Base-by-base conservation (phyloP, 441 rosid species). In the Erodium texanum region DNA sequence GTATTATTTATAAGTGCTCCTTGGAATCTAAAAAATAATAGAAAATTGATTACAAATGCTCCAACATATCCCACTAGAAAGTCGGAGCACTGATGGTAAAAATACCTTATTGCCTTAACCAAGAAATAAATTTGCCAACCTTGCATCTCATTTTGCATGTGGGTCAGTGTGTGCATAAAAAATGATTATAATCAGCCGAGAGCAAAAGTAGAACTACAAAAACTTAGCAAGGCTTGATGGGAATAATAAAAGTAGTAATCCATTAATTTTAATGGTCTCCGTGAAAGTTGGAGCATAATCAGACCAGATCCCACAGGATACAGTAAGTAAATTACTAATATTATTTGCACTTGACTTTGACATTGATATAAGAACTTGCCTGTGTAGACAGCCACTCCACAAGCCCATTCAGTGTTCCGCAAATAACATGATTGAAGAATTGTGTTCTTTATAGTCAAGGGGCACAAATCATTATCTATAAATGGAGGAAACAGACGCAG, bases 361-460 rank as follows among this genome's bases (percentile, higher is more conserved):
- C 32, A 58, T 24, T 59, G 64, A 73, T 18, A 24, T 29, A 71
- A n/a, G 62, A 76, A 66, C 82, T 67, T 84, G 82, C 99, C 99
- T 74, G 99, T 92, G 67, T 95, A 90, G 67, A 90, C 83, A 79
- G 98, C 96, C 73, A 90, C 98, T 76, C 99, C 99, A 83, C 99
- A 94, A 66, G 87, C 98, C 99, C 99, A 92, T 74, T 94, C 99
- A 15, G 98, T 92, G 79, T 94, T 94, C 70, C 98, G 81, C 80
- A 95, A 81, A 84, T 90, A 95, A 82, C 99, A 95, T 65, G 99
- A 87, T 78, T 95, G 99, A 71, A 95, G 99, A 80, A 95, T 74
- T 41, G 98, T 90, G 78, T 92, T 95, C 78, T 87, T 95, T 71
- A 95, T 88, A 62, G 97, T 92, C 77, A 95, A 84, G 66, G 98